Evolutionary conservation across 176 grass and related monocot genomes (phyloP).

Genomic region (Tillandsia fasciculata): DNA sequence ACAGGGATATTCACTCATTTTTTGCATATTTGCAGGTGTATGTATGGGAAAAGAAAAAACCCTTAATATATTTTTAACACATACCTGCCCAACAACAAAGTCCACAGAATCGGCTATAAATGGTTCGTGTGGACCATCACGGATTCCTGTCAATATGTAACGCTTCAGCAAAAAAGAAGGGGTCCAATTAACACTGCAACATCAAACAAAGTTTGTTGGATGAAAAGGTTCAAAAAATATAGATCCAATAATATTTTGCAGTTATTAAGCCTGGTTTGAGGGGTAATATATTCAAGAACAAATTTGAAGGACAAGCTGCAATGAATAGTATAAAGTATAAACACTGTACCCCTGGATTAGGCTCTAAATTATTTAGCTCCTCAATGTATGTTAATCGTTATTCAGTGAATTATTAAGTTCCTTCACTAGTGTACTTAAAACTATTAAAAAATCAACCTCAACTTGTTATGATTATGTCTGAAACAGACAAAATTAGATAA

Average conservation of each 20-base stretch:
- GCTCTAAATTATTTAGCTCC: no score
- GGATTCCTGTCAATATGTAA: slow-evolving; percentile 88
- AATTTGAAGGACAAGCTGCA: neutral
- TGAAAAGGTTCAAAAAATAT: neutral
- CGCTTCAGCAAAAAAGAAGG: slow-evolving; percentile 98
- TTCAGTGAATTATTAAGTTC: no score
- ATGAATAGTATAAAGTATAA: no score
- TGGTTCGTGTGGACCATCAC: slow-evolving; percentile 84
- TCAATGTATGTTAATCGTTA: no score
- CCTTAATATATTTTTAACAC: neutral
- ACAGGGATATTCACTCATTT: no score
- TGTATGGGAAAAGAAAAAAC: no score
- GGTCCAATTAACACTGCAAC: slow-evolving; percentile 89
- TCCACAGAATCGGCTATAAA: slow-evolving; percentile 98
- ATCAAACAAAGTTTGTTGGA: slow-evolving; percentile 24
- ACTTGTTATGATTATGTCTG: no score
- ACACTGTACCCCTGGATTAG: no score
- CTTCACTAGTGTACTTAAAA: no score
- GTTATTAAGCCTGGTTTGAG: neutral
- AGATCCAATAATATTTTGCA: neutral
- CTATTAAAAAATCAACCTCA: no score
- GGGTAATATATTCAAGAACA: neutral
- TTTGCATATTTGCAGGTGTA: no score
- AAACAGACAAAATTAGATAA: no score
- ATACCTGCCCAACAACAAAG: slow-evolving; percentile 88